A percentile compares a stretch with the other conserved stretches of the same genome.
These are phyloP conservation scores for Ceratocystiopsis brevicomis DNA, from an alignment of 2,329 filamentous ascomycete genomes.

Conservation along the genomic window DNA sequence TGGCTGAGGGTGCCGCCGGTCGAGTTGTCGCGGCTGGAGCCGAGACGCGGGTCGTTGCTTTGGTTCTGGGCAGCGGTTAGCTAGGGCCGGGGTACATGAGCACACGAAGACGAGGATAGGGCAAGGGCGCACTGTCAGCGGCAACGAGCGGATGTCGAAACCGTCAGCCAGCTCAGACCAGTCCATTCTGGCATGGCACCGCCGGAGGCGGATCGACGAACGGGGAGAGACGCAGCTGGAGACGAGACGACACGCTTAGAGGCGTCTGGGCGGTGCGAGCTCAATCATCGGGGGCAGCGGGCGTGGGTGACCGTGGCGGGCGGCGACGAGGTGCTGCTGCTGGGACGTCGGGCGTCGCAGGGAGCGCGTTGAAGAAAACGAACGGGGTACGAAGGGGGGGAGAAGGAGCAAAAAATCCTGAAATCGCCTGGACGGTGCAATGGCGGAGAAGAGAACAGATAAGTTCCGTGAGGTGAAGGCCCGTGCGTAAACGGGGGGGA, in stretches of 20 bases:
- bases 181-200: slow-evolving; percentile 7
- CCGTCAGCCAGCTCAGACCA: slow-evolving; percentile 3
- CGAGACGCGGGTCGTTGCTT: slow-evolving; percentile 21
- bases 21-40: slow-evolving; percentile 23
- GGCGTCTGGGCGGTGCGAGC: background rate
- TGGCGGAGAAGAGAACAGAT: too few relatives aligned
- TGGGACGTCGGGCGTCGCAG: too few relatives aligned
- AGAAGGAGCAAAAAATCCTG: too few relatives aligned
- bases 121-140: slow-evolving; percentile 1
- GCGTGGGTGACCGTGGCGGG: too few relatives aligned
- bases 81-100: background rate
- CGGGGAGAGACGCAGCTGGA: background rate
- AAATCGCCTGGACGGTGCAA: too few relatives aligned
- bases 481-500: too few relatives aligned
- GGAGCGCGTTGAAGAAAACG: too few relatives aligned
- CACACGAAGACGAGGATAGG: too few relatives aligned
- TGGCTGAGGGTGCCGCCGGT: slow-evolving; percentile 20
- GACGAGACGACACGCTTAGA: too few relatives aligned
- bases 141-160: slow-evolving; percentile 1
- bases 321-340: too few relatives aligned
- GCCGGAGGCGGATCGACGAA: background rate
- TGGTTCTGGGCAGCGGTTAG: slow-evolving; percentile 10
- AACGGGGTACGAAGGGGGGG: too few relatives aligned
- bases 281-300: background rate
- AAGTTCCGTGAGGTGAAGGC: too few relatives aligned